phyloP scores from a whole-genome alignment of 208 protist species.

The Leishmania amazonensis region DNA sequence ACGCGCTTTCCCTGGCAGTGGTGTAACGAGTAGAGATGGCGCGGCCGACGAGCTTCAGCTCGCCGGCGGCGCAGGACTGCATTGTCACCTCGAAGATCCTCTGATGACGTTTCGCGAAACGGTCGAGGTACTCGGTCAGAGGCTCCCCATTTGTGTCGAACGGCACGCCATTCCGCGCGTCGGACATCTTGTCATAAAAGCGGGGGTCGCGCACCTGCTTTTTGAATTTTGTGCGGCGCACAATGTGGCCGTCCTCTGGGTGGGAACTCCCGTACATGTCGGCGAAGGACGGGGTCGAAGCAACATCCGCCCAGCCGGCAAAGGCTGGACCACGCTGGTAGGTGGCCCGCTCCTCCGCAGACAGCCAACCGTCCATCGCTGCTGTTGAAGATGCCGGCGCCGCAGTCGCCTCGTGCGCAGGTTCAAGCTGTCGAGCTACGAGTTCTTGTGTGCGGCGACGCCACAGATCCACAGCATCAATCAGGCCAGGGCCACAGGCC shows the following conservation, averaged over 20 bases:
- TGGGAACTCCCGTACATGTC: constrained; percentile 64
- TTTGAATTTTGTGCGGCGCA: constrained; percentile 63
- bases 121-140: constrained; percentile 50
- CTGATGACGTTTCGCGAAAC: constrained; percentile 45
- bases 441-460: constrained; percentile 44
- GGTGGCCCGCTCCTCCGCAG: constrained; percentile 32
- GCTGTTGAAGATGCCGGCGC: not conserved
- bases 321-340: constrained; percentile 67
- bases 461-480: constrained; percentile 65
- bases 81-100: constrained; percentile 85
- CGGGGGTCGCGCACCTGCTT: constrained; percentile 69
- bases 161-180: constrained; percentile 79
- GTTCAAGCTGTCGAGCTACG: constrained; percentile 34
- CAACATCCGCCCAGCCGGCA: constrained; percentile 49
- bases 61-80: constrained; percentile 27
- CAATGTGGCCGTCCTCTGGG: constrained; percentile 59
- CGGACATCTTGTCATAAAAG: constrained; percentile 79
- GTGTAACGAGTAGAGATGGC: constrained; percentile 71
- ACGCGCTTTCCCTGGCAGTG: constrained; percentile 62
- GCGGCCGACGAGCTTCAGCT: constrained; percentile 49
- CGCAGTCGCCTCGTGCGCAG: constrained; percentile 8
- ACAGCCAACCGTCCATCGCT: constrained; percentile 63
- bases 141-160: constrained; percentile 64
- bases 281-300: constrained; percentile 35
- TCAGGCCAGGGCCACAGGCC: constrained; percentile 50